phyloP scores from a whole-genome alignment of 495 filamentous ascomycete genomes.

The Trichoderma parareesei region DNA sequence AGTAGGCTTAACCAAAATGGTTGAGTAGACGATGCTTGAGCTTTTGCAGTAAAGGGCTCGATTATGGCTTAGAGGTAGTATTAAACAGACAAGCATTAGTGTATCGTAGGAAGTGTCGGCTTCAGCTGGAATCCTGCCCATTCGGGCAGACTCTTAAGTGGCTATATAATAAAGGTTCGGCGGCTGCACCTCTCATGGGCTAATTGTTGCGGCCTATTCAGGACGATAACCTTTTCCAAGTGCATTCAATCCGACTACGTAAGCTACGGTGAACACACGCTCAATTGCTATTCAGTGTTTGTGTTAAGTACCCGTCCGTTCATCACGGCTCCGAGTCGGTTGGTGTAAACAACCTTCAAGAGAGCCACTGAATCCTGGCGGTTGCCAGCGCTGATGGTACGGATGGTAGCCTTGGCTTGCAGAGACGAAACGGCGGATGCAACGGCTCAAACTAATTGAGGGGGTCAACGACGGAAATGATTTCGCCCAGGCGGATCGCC shows the following conservation, averaged over 20 bases:
- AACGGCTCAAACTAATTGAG: conserved; percentile 34
- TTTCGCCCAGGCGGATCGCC: conserved; percentile 44
- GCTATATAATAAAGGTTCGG: too few relatives aligned
- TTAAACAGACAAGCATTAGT: too few relatives aligned
- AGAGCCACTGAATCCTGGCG: conserved; percentile 44
- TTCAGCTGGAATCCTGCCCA: too few relatives aligned
- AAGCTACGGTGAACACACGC: not conserved
- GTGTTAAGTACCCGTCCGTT: conserved; percentile 18
- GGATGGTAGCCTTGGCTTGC: conserved; percentile 38
- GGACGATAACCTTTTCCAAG: not conserved
- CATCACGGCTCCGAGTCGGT: conserved; percentile 19
- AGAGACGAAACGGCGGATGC: conserved; percentile 32
- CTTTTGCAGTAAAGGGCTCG: too few relatives aligned
- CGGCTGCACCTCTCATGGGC: not conserved
- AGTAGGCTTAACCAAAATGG: too few relatives aligned
- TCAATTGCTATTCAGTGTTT: not conserved
- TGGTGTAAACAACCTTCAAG: conserved; percentile 26
- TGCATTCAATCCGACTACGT: not conserved
- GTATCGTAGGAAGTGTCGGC: too few relatives aligned
- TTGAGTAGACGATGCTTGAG: too few relatives aligned
- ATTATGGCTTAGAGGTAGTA: too few relatives aligned
- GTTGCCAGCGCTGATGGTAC: conserved; percentile 45
- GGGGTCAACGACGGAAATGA: conserved; percentile 50
- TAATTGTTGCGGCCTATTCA: not conserved
- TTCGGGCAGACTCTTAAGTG: too few relatives aligned